Evolutionary conservation across 805 yeast genomes (phyloP).

Genomic region (Candida caryicola): DNA sequence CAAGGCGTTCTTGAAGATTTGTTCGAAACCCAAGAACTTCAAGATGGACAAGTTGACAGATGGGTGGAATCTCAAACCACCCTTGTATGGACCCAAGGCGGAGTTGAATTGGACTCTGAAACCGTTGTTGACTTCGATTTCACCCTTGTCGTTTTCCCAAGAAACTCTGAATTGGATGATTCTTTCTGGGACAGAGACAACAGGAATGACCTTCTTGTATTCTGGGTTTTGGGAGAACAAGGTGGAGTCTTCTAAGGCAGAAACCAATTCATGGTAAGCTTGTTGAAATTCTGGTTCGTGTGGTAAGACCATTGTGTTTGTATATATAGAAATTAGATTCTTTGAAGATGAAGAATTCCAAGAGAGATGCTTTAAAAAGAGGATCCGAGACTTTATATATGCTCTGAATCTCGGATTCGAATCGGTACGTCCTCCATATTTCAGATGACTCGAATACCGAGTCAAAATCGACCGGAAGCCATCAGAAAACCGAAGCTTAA

Average conservation of each 20-base stretch:
- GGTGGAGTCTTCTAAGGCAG: conserved; percentile 88
- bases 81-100: conserved; percentile 98
- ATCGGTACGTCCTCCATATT: background rate
- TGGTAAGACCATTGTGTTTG: conserved; percentile 63
- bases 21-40: conserved; percentile 97
- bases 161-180: conserved; percentile 94
- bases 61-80: conserved; percentile 98
- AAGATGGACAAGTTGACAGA: conserved; percentile 91
- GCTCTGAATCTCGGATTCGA: background rate
- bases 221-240: conserved; percentile 86
- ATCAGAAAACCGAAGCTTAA: too few species aligned
- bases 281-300: conserved; percentile 98
- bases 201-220: conserved; percentile 82
- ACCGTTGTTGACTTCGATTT: conserved; percentile 91
- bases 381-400: background rate
- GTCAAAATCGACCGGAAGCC: too few species aligned
- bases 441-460: background rate
- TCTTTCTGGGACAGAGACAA: conserved; percentile 94
- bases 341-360: background rate
- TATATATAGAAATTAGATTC: background rate
- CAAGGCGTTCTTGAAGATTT: conserved; percentile 95
- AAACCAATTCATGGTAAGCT: conserved; percentile 90
- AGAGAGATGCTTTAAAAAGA: background rate
- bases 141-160: conserved; percentile 96
- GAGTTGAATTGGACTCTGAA: conserved; percentile 98